A percentile compares a stretch with the other conserved stretches of the same genome.
Conservation (phyloP, 768 basidiomycete species). For the Hericium rajendrae region DNA sequence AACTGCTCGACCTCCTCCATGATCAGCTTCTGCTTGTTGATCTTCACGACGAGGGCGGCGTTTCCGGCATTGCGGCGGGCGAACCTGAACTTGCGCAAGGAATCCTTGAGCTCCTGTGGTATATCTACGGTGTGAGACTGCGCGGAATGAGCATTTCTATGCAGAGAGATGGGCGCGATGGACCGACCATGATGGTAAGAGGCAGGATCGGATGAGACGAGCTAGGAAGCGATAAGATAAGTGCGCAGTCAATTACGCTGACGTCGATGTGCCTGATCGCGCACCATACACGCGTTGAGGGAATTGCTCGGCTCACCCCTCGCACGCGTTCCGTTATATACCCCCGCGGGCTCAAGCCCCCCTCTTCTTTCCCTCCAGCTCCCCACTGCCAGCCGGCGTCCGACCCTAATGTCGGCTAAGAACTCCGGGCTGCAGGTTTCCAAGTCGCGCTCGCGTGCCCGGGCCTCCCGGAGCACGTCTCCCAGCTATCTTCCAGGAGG, state of each 20-base stretch:
- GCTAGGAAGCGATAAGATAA: neutral
- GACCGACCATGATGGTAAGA: slow-evolving; percentile 9
- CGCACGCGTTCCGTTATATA: neutral
- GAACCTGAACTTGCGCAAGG: slow-evolving; percentile 78
- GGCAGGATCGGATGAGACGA: neutral
- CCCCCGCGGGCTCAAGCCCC: neutral
- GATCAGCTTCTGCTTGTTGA: slow-evolving; percentile 70
- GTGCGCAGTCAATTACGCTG: neutral
- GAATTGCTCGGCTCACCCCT: neutral
- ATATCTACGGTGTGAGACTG: slow-evolving; percentile 80
- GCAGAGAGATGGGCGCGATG: neutral
- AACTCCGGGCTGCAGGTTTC: slow-evolving; percentile 2
- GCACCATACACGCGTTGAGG: neutral
- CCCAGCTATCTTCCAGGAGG: slow-evolving; percentile 17
- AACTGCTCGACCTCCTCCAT: slow-evolving; percentile 83
- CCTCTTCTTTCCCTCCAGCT: too few relatives aligned
- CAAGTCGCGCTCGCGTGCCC: slow-evolving; percentile 4
- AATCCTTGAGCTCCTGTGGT: slow-evolving; percentile 64
- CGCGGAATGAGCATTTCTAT: neutral
- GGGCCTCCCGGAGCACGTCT: slow-evolving; percentile 18
- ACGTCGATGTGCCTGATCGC: neutral
- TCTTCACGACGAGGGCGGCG: slow-evolving; percentile 82
- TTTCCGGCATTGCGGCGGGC: slow-evolving; percentile 52
- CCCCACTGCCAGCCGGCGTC: too few relatives aligned
- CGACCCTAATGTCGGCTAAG: neutral